A percentile compares a stretch with the other conserved stretches of the same genome.
Evolutionary conservation across 2,329 filamentous ascomycete species (phyloP).

Genomic region (Aspergillus versicolor): DNA sequence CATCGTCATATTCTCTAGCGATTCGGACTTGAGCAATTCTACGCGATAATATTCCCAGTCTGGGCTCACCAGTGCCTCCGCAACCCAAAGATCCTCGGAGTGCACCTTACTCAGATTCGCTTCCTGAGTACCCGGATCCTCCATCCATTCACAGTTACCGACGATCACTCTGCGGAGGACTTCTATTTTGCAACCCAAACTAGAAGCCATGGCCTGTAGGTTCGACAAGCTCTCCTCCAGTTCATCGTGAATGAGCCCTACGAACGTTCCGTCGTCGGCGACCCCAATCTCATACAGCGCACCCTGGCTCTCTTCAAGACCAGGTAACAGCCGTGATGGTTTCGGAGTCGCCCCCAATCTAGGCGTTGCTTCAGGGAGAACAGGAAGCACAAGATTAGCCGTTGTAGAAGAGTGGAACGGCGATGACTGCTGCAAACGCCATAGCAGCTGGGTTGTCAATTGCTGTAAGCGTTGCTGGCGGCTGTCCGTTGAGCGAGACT

Average conservation of each 20-base stretch:
- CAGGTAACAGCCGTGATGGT: constrained; percentile 61
- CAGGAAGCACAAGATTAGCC: constrained; percentile 71
- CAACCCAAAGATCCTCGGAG: constrained; percentile 72
- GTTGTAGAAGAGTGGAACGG: constrained; percentile 82
- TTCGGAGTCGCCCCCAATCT: constrained; percentile 58
- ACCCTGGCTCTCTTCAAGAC: constrained; percentile 87
- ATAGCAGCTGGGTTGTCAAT: constrained; percentile 89
- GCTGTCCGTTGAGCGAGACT: constrained; percentile 61
- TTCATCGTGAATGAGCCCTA: constrained; percentile 86
- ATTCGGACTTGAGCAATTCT: constrained; percentile 11
- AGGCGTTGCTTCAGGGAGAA: constrained; percentile 63
- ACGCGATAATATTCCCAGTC: constrained; percentile 52
- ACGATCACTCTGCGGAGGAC: constrained; percentile 80
- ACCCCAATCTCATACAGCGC: constrained; percentile 96
- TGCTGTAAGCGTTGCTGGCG: constrained; percentile 85
- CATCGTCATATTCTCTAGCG: constrained; percentile 1
- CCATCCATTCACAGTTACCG: constrained; percentile 69
- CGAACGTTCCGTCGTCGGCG: constrained; percentile 86
- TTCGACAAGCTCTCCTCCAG: constrained; percentile 87
- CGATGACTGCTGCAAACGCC: constrained; percentile 92
- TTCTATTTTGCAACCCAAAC: constrained; percentile 81
- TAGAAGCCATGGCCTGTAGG: constrained; percentile 85
- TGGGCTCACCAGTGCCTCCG: constrained; percentile 84
- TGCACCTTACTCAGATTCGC: constrained; percentile 27
- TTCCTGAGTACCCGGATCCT: constrained; percentile 24